Conservation (phyloP, 2,329 filamentous ascomycete species). For the Cytospora piceicola region DNA sequence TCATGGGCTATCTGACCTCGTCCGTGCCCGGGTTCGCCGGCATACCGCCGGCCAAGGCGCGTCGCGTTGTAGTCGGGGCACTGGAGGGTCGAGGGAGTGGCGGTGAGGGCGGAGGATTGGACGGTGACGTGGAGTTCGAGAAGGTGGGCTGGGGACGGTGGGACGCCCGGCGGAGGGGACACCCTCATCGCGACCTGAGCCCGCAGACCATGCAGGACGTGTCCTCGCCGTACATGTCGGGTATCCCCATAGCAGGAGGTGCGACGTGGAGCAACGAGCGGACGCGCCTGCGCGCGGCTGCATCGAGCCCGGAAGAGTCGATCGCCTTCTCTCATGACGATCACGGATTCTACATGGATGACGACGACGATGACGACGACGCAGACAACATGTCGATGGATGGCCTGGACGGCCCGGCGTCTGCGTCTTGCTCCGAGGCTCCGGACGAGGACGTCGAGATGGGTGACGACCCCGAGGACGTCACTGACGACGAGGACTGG, state of each 20-base stretch:
- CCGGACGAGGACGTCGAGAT: conserved; percentile 66
- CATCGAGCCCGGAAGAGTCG: conserved; percentile 70
- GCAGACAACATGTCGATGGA: conserved; percentile 94
- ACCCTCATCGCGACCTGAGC: conserved; percentile 51
- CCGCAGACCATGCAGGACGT: conserved; percentile 47
- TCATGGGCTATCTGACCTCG: conserved; percentile 92
- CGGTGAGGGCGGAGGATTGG: conserved; percentile 60
- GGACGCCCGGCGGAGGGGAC: conserved; percentile 79
- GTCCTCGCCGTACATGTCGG: conserved; percentile 49
- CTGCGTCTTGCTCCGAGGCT: conserved; percentile 77
- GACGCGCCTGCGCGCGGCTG: conserved; percentile 53
- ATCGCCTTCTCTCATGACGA: conserved; percentile 77
- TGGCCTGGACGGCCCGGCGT: conserved; percentile 68
- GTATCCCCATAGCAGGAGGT: conserved; percentile 60
- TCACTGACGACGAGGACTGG: conserved; percentile 97
- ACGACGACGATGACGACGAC: conserved; percentile 72
- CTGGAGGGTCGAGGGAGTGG: conserved; percentile 75
- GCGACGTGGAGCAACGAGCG: conserved; percentile 50
- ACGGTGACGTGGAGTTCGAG: conserved; percentile 81
- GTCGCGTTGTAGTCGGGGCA: conserved; percentile 88
- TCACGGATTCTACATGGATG: conserved; percentile 66
- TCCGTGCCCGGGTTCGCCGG: conserved; percentile 90
- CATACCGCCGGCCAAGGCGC: conserved; percentile 86
- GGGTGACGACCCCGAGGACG: conserved; percentile 79
- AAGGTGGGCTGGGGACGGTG: conserved; percentile 98